A percentile compares a stretch with the other conserved stretches of the same genome.
Conservation (phyloP, 2,329 filamentous ascomycete genomes). For the Fusarium sulawesiense region DNA sequence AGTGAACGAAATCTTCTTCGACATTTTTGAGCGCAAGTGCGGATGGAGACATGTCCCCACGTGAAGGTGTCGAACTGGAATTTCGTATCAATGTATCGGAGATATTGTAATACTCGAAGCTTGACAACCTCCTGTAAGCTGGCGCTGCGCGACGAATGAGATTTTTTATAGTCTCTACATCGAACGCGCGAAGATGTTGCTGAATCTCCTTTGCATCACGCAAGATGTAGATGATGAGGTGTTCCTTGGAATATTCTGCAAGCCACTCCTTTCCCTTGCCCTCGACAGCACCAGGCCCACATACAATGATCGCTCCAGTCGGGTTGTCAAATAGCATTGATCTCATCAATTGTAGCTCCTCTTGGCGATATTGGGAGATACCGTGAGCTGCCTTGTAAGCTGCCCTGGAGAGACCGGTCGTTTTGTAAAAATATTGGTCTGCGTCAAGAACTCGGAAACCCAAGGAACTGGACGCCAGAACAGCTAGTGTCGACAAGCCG, state of each 20-base stretch:
- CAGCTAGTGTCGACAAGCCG: slow-evolving; percentile 3
- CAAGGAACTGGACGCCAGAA: slow-evolving; percentile 5
- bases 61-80: accelerated
- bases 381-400: not conserved
- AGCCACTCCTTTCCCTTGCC: slow-evolving; percentile 12
- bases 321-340: slow-evolving; percentile 14
- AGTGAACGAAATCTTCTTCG: slow-evolving; percentile 2
- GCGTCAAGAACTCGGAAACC: slow-evolving; percentile 6
- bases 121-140: not conserved
- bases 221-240: slow-evolving; percentile 6
- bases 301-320: not conserved
- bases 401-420: not conserved
- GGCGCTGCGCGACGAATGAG: slow-evolving; percentile 1
- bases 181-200: not conserved
- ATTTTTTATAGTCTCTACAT: not conserved
- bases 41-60: not conserved
- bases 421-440: slow-evolving; percentile 10
- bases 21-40: slow-evolving; percentile 18
- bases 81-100: not conserved
- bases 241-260: not conserved
- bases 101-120: slow-evolving; percentile 12
- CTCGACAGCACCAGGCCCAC: slow-evolving; percentile 12
- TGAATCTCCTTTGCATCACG: slow-evolving; percentile 4
- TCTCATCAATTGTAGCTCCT: not conserved
- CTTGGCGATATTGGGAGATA: slow-evolving; percentile 3